phyloP scores from a whole-genome alignment of 768 basidiomycete species.

The Russula sp. region DNA sequence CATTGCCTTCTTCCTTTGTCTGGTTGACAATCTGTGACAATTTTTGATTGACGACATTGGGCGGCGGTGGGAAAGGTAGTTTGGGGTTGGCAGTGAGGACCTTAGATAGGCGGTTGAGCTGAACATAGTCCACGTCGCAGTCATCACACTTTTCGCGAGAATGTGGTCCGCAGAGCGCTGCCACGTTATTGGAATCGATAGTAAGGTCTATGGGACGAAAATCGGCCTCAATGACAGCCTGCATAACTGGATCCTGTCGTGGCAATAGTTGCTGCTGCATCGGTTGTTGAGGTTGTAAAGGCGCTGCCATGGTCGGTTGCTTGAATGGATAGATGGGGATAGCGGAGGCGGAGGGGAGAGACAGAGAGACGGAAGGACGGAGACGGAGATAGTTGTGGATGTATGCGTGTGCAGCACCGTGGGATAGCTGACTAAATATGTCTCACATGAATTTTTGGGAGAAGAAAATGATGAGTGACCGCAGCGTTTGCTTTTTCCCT shows the following conservation, averaged over 20 bases:
- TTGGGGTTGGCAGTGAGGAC: conserved; percentile 62
- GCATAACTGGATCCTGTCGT: conserved; percentile 61
- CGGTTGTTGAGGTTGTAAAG: conserved; percentile 28
- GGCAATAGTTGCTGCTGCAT: conserved; percentile 40
- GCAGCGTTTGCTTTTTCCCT: conserved; percentile 16
- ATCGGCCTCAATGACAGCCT: conserved; percentile 70
- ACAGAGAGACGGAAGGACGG: not conserved
- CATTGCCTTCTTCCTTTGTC: conserved; percentile 94
- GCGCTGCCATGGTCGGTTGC: conserved; percentile 30
- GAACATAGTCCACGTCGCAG: conserved; percentile 67
- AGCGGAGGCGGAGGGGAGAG: not conserved
- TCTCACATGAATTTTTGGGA: conserved; percentile 19
- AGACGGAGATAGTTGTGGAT: not conserved
- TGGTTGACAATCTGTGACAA: conserved; percentile 64
- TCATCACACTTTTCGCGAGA: conserved; percentile 64
- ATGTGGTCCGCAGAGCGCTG: conserved; percentile 60
- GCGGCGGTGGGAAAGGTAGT: conserved; percentile 74
- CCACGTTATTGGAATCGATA: conserved; percentile 45
- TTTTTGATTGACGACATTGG: conserved; percentile 66
- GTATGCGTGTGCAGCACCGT: not conserved
- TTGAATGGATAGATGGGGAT: not conserved
- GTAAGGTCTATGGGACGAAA: conserved; percentile 51
- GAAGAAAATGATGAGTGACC: not conserved
- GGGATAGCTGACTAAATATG: conserved; percentile 17
- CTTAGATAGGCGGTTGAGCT: conserved; percentile 69